Conservation (phyloP, 2,329 filamentous ascomycete species). For the Colletotrichum cuscutae region DNA sequence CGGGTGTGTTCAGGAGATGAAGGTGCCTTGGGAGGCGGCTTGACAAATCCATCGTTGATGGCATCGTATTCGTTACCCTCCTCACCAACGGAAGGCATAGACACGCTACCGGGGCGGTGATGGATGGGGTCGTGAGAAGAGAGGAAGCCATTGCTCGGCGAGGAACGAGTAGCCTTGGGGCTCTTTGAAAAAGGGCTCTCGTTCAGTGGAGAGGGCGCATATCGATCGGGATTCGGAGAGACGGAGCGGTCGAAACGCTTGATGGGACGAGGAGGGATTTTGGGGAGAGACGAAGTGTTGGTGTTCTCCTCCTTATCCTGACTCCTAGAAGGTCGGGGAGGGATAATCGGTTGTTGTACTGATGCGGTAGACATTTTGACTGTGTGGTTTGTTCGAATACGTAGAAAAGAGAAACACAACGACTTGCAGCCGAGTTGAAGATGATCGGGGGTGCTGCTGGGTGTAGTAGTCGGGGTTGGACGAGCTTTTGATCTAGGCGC, state of each 20-base stretch:
- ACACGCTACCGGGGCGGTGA: slow-evolving; percentile 78
- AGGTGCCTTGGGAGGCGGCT: slow-evolving; percentile 41
- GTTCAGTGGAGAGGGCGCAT: slow-evolving; percentile 87
- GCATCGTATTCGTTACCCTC: slow-evolving; percentile 89
- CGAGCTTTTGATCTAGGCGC: not conserved
- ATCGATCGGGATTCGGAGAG: slow-evolving; percentile 82
- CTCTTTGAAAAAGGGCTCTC: slow-evolving; percentile 68
- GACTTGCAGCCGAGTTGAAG: not conserved
- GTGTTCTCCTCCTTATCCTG: slow-evolving; percentile 56
- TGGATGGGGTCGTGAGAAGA: slow-evolving; percentile 51
- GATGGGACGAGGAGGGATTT: slow-evolving; percentile 80
- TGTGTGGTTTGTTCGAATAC: slow-evolving; percentile 36
- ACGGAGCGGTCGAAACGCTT: slow-evolving; percentile 79
- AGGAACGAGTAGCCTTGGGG: slow-evolving; percentile 47
- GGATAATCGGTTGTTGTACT: slow-evolving; percentile 64
- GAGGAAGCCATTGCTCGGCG: slow-evolving; percentile 46
- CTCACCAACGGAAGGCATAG: slow-evolving; percentile 86
- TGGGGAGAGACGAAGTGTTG: slow-evolving; percentile 60
- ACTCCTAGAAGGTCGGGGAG: slow-evolving; percentile 64
- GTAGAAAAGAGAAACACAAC: not conserved
- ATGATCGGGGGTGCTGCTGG: not conserved
- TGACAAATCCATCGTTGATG: slow-evolving; percentile 55
- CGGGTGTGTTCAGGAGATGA: slow-evolving; percentile 77
- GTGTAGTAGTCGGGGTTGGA: not conserved
- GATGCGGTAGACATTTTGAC: slow-evolving; percentile 60